Evolutionary conservation across 2,329 filamentous ascomycete genomes (phyloP), one percentile per base, ranked within the genome.

Genomic region (Pseudogymnoascus sp.): DNA sequence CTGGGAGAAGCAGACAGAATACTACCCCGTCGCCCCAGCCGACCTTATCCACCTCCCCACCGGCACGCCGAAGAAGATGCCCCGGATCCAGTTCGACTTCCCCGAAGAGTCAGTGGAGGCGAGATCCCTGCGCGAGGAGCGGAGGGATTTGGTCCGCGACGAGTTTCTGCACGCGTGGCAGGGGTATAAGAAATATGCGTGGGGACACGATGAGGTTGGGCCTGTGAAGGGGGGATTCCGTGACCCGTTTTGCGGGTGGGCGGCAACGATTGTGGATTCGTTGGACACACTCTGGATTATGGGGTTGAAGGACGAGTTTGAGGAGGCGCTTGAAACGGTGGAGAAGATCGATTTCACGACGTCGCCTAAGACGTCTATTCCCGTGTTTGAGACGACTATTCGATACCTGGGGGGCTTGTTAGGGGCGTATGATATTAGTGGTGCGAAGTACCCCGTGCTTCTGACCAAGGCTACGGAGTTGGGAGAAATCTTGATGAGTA

Each of bases 211-310:
- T 72, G 95, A 97, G 76, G 78, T 97, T 12, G 80, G 77, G 37
- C 95, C 95, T 1, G 78, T 93, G 14, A 83, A 83, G 33, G 87
- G 87, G 62, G 77, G 76, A 5, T 85, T 79, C 66, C 85, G 84
- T 35, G 89, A 97, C 72, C 90, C 91, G 0, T 97, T 97, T 75
- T 93, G 91, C 70, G 91, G 89, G 43, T 96, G 92, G 92, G 90
- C 90, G 14, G 92, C 92, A 7, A 96, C 92, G 0, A 73, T 96
- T 64, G 89, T 96, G 4, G 92, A 96, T 77, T 80, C 86, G 0
- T 77, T 93, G 62, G 91, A 96, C 72, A 92, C 91, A 0, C 78
- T 96, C 2, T 96, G 90, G 89, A 93, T 96, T 69, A 91, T 95
- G 83, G 90, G 84, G 16, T 71, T 96, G 75, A 84, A 84, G 69